Conservation (phyloP, 331 rosid species). For the Arachis monticola region DNA sequence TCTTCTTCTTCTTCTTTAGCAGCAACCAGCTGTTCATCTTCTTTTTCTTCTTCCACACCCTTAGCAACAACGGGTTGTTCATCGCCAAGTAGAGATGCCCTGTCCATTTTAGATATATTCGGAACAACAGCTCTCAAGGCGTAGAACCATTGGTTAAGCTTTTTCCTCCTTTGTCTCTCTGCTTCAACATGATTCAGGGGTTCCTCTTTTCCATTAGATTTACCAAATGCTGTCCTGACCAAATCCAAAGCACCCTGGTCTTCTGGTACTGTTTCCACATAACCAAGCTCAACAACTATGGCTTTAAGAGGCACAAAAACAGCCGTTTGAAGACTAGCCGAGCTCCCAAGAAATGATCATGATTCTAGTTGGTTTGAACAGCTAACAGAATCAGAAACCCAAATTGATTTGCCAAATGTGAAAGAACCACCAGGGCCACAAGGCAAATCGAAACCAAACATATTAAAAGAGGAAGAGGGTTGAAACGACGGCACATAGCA, state of each 20-base stretch:
- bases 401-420: slow-evolving; percentile 61
- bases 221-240: slow-evolving; percentile 52
- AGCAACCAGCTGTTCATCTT: too few species aligned
- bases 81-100: slow-evolving; percentile 94
- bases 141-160: slow-evolving; percentile 92
- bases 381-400: slow-evolving; percentile 80
- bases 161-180: slow-evolving; percentile 92
- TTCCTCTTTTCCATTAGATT: slow-evolving; percentile 96
- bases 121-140: slow-evolving; percentile 95
- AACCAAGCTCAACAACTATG: slow-evolving; percentile 88
- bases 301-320: slow-evolving; percentile 77
- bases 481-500: too few species aligned
- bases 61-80: too few species aligned
- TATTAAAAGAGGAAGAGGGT: too few species aligned
- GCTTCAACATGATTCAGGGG: slow-evolving; percentile 96
- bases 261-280: slow-evolving; percentile 59
- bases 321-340: slow-evolving; percentile 79
- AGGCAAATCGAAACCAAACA: slow-evolving; percentile 60
- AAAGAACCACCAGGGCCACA: slow-evolving; percentile 72
- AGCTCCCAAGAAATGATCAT: slow-evolving; percentile 60
- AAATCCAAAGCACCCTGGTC: slow-evolving; percentile 65
- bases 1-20: too few species aligned
- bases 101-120: slow-evolving; percentile 95
- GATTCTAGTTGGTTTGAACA: too few species aligned
- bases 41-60: too few species aligned